Conservation (phyloP, 2,329 filamentous ascomycete species). For the Colletotrichum salicis region DNA sequence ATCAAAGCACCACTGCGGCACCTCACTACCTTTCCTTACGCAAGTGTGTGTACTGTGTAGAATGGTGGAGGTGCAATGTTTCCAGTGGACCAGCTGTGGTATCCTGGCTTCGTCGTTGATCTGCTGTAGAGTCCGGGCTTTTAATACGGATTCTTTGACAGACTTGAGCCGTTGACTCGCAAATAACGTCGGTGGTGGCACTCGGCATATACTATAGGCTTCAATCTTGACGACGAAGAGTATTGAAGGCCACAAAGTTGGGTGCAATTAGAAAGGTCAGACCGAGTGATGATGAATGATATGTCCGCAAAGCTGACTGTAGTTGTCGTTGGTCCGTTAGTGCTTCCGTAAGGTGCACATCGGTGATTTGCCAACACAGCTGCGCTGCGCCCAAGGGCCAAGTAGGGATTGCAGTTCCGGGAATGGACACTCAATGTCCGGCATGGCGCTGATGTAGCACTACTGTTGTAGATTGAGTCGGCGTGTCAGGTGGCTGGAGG, state of each 20-base stretch:
- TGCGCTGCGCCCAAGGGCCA: neutral
- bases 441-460: neutral
- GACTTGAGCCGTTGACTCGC: neutral
- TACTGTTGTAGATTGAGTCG: slow-evolving; percentile 4
- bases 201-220: neutral
- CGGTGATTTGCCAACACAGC: neutral
- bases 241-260: neutral
- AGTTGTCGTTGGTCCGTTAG: neutral
- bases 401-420: neutral
- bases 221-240: neutral
- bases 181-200: neutral
- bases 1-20: neutral
- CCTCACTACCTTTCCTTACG: no score
- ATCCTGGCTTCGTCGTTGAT: neutral
- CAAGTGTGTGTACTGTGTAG: slow-evolving; percentile 3
- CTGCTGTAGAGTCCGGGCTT: no score
- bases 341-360: neutral
- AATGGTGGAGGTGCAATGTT: slow-evolving; percentile 12
- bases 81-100: slow-evolving; percentile 5
- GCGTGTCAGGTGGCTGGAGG: neutral
- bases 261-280: neutral
- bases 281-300: neutral
- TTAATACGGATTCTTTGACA: no score
- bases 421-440: neutral
- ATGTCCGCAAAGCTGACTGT: neutral